Base-by-base conservation (phyloP, 495 filamentous ascomycete genomes). In the Neurospora sp. region DNA sequence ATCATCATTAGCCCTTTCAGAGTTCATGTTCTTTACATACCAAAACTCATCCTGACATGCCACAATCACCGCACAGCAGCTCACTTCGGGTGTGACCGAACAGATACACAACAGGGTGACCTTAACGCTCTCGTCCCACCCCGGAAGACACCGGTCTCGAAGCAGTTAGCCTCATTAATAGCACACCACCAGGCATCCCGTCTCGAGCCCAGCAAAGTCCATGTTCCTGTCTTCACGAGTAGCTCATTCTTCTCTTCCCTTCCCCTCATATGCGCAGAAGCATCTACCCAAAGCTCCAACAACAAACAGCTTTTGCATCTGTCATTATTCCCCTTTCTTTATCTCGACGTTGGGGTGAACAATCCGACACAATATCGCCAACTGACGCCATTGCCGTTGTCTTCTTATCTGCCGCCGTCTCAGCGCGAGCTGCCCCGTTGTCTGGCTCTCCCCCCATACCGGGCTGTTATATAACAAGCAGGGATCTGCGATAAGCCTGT, bases 401-500 rank as follows among this genome's bases (percentile, higher is more conserved):
- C 73, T 76, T 76, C 73, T 76, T 76, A 75, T 76, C 71, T 71
- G 74, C 71, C 59, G 71, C 73, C 36, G 17, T 69, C 59, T 21
- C 31, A 38, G 21, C 71, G 28, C n/a, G 34, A 34, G 39, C 37
- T 38, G 69, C 59, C 62, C 38, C 38, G 40, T 42, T 9, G 38
- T 42, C 34, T 37, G 59, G 54, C 37, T 59, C 21, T 73, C 6
- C 37, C 39, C 24, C 54, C 43, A 34, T 70, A 72, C 71, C 59
- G 62, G 71, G 40, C 71, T 75, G 77, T 81, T 79, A 81, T 80
- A 79, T 81, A 74, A 79, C 79, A 74, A 77, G 72, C 78, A 79
- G 79, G 81, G 80, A 79, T 83, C 75, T 71, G 73, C 79, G 82
- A 84, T 84, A 84, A 84, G 82, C 79, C 81, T 81, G 76, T 77